phyloP scores from a whole-genome alignment of 345 rosid genomes.

The Boechera divaricarpa region DNA sequence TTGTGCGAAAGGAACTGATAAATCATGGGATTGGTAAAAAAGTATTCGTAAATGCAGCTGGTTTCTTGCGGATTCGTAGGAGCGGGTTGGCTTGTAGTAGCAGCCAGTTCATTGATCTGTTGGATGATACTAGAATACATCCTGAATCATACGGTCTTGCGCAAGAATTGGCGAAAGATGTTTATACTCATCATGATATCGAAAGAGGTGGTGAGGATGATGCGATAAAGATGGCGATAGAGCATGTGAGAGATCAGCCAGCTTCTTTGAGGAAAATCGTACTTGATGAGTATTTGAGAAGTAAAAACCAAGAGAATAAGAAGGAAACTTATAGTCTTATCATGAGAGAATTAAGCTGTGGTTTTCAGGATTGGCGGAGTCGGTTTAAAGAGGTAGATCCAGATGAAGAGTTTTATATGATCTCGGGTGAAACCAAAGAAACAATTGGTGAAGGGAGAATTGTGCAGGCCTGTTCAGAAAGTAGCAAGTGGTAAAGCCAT shows the following conservation, averaged over 20 bases:
- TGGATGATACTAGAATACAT: slow-evolving; percentile 92
- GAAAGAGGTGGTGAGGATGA: slow-evolving; percentile 71
- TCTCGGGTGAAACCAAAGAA: slow-evolving; percentile 80
- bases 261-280: slow-evolving; percentile 53
- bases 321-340: slow-evolving; percentile 65
- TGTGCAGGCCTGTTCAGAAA: slow-evolving; percentile 71
- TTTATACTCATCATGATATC: slow-evolving; percentile 52
- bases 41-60: slow-evolving; percentile 84
- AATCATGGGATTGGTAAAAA: slow-evolving; percentile 76
- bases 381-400: slow-evolving; percentile 67
- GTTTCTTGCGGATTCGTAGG: slow-evolving; percentile 76
- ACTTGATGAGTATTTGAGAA: slow-evolving; percentile 55
- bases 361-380: slow-evolving; percentile 79
- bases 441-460: slow-evolving; percentile 80
- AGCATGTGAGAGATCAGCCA: slow-evolving; percentile 77
- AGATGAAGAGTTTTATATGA: slow-evolving; percentile 81
- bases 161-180: slow-evolving; percentile 77
- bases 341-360: slow-evolving; percentile 68
- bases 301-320: slow-evolving; percentile 57
- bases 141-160: slow-evolving; percentile 86
- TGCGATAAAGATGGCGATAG: slow-evolving; percentile 85
- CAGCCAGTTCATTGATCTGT: slow-evolving; percentile 76
- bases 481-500: slow-evolving; percentile 71
- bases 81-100: slow-evolving; percentile 82
- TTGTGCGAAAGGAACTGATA: slow-evolving; percentile 70